Percentiles rank a stretch among this genome's conserved stretches.
Evolutionary conservation across 192 early-diverging fungal species (phyloP).

Genomic region (Coemansia sp.): DNA sequence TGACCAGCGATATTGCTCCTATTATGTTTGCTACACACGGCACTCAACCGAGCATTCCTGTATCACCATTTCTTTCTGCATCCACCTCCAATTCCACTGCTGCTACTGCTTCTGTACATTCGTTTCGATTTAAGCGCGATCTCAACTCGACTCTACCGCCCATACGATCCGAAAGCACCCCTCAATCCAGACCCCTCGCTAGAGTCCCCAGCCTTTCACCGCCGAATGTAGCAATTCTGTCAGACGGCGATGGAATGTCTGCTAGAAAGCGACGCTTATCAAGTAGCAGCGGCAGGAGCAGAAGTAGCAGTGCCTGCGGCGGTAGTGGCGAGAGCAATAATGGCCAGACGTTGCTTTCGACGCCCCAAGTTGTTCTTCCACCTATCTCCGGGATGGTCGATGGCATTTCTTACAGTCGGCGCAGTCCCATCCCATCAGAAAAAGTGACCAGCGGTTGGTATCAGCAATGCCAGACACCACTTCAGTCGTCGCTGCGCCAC

Average conservation of each 20-base stretch:
- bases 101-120: background rate
- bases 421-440: too few relatives aligned
- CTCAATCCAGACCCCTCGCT: slow-evolving; percentile 23
- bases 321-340: slow-evolving; percentile 18
- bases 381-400: slow-evolving; percentile 34
- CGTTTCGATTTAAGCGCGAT: slow-evolving; percentile 20
- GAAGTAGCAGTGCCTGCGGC: slow-evolving; percentile 16
- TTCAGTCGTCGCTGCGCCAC: slow-evolving; percentile 43
- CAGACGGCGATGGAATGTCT: background rate
- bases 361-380: slow-evolving; percentile 23
- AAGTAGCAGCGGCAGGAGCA: slow-evolving; percentile 11
- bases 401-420: slow-evolving; percentile 6
- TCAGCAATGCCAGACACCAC: background rate
- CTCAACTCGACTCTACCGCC: slow-evolving; percentile 23
- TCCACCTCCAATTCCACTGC: background rate
- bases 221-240: slow-evolving; percentile 3
- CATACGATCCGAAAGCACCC: slow-evolving; percentile 33
- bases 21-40: slow-evolving; percentile 9
- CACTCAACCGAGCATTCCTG: background rate
- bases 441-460: too few relatives aligned
- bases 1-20: slow-evolving; percentile 31
- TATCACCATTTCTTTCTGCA: background rate
- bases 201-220: slow-evolving; percentile 43
- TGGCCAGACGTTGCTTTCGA: background rate
- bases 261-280: slow-evolving; percentile 18